A percentile compares a stretch with the other conserved stretches of the same genome.
phyloP scores from a whole-genome alignment of 192 early-diverging fungal genomes.

The Coemansia sp. region DNA sequence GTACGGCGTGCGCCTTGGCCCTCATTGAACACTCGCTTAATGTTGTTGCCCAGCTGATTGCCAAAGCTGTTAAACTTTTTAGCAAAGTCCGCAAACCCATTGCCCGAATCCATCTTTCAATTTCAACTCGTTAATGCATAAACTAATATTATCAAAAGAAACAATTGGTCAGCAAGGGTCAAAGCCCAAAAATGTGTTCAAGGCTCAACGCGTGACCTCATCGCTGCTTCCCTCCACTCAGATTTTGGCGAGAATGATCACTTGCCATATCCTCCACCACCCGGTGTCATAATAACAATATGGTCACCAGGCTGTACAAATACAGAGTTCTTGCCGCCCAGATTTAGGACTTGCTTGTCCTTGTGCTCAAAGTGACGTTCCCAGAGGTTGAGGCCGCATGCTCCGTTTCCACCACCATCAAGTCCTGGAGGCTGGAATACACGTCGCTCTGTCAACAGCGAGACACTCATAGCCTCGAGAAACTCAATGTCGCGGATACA shows the following conservation, averaged over 20 bases:
- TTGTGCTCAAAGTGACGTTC: slow-evolving; percentile 47
- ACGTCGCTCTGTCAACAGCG: slow-evolving; percentile 88
- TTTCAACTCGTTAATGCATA: neutral
- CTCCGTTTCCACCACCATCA: slow-evolving; percentile 71
- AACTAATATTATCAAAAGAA: neutral
- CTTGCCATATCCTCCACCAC: slow-evolving; percentile 79
- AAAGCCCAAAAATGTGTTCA: too few species aligned
- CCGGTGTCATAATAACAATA: slow-evolving; percentile 83
- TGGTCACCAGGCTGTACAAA: slow-evolving; percentile 75
- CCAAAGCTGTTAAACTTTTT: slow-evolving; percentile 50
- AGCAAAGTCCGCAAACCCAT: slow-evolving; percentile 51
- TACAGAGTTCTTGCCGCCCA: slow-evolving; percentile 88
- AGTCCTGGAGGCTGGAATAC: slow-evolving; percentile 88
- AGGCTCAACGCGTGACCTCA: slow-evolving; percentile 1
- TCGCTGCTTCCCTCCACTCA: neutral
- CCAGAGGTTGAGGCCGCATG: slow-evolving; percentile 75
- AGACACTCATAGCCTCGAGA: slow-evolving; percentile 77
- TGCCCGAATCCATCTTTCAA: slow-evolving; percentile 9
- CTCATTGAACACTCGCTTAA: slow-evolving; percentile 47
- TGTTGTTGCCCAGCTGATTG: slow-evolving; percentile 46
- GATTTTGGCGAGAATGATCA: neutral
- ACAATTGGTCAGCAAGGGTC: neutral
- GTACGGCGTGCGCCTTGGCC: slow-evolving; percentile 17
- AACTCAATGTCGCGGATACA: slow-evolving; percentile 95
- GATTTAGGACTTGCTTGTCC: slow-evolving; percentile 54